Conservation (phyloP, 345 rosid species). For the Aethionema arabicum region DNA sequence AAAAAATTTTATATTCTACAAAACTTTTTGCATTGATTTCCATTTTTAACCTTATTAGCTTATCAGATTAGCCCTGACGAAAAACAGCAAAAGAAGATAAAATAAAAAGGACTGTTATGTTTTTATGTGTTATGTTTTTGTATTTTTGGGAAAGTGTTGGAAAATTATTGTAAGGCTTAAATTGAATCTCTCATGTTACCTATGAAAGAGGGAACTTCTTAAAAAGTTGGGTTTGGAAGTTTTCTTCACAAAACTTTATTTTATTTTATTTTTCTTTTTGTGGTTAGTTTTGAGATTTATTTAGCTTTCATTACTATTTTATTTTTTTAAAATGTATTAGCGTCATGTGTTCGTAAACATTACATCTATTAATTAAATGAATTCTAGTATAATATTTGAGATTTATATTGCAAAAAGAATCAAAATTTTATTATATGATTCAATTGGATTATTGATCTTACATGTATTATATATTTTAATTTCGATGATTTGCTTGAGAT, state of each 20-base stretch:
- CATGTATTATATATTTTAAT: too few species aligned
- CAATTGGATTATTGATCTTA: too few species aligned
- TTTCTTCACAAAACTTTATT: constrained; percentile 20
- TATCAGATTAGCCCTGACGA: constrained; percentile 38
- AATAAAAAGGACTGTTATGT: constrained; percentile 30
- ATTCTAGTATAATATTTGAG: too few species aligned
- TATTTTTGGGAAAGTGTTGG: constrained; percentile 11
- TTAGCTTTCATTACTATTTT: constrained; percentile 25
- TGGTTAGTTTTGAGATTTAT: constrained; percentile 35
- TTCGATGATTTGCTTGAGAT: too few species aligned
- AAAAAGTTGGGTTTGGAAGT: constrained; percentile 33
- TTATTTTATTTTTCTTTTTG: constrained; percentile 20
- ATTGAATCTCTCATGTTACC: constrained; percentile 33
- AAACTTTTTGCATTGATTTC: constrained; percentile 31
- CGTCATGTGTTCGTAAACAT: constrained; percentile 28
- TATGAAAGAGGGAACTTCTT: constrained; percentile 25
- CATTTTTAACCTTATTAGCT: constrained; percentile 30
- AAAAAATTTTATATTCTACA: neutral
- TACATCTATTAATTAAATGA: neutral
- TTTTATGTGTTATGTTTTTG: constrained; percentile 18
- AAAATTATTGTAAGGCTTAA: constrained; percentile 35
- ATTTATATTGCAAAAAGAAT: too few species aligned
- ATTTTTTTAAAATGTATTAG: constrained; percentile 10
- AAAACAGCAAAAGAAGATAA: constrained; percentile 35
- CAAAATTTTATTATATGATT: too few species aligned